Evolutionary conservation across 2,329 filamentous ascomycete species (phyloP), one percentile per base, ranked within the genome.

Genomic region (Zymoseptoria crescenta): DNA sequence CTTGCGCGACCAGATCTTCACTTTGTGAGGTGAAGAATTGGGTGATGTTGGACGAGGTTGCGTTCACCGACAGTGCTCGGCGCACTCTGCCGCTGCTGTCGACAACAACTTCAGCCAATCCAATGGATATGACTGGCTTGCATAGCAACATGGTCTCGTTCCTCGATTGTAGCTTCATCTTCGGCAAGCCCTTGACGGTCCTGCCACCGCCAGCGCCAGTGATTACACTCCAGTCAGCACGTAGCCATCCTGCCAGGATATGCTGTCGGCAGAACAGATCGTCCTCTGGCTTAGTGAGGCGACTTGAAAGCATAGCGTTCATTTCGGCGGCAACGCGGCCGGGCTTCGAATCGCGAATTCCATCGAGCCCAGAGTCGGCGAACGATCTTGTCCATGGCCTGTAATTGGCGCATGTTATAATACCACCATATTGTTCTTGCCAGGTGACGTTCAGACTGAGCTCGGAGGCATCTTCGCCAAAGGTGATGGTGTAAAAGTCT

Each of bases 131-230:
- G 4, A 48, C 62, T 1, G 74, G 73, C 4, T 59, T 67, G 52
- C 78, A 80, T 3, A 68, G 62, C 1, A 79, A 62, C 24, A 75
- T 73, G 0, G 67, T 59, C 13, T 49, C 56, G 28, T 64, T 58
- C 13, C 24, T 10, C 2, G 59, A 61, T 16, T 16, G 24, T 16
- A 55, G 10, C 13, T 21, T 59, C 55, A 59, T 57, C 16, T 58
- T 52, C 13, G 27, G 49, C 24, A 48, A 27, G 51, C 58, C 55
- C 20, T 13, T 13, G 9, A 51, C 20, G 21, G 53, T 48, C 50
- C 30, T 57, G 7, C 54, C 9, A 8, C 19, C 45, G 8, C 30
- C 52, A 10, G 49, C 49, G 5, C 49, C 54, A 10, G 28, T 51
- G 6, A 49, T 9, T 66, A 63, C 29, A 67, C 60, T 51, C 58